Base-by-base conservation (phyloP, 177 flowering plant species). In the Telopea speciosissima region DNA sequence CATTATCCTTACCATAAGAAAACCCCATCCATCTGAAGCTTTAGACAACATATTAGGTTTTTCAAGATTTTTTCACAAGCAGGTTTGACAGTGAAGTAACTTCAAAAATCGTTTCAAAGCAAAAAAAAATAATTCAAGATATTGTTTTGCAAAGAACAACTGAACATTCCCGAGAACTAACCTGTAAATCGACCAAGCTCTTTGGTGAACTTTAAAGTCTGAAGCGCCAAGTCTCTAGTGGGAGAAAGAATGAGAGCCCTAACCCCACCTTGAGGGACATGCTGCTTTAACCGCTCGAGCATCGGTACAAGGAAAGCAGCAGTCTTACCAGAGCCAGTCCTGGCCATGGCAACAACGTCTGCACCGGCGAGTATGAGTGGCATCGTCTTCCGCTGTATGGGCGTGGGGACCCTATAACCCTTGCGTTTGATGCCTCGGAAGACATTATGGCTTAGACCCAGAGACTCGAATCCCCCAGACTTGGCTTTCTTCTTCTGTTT, bases 331-430 rank as follows among this genome's bases (percentile, higher is more conserved):
- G 99, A 96, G 4, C 99, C 99, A 1, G 99, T 96, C 19, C 99
- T 83, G 4, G 99, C 99, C 99, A 96, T 96, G 72, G 98, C 99
- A 7, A 96, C 99, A 61, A 96, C 97, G 71, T 96, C 99, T 24
- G 68, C 54, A 9, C 99, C 98, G 16, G 88, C 68, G 8, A 96
- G 83, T 21, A 93, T 90, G 25, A 91, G 75, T 0, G 99, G 99
- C 90, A 96, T 87, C 58, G 99, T 87, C 79, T 96, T 93, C 9
- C 98, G 82, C 87, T 93, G 98, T n/a, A 96, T 96, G 0, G 99
- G 99, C 10, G 99, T 96, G 12, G 99, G 99, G 14, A 91, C 97
- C 66, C 68, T 81, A 85, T 96, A 93, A 10, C 99, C 99, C 78
- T 96, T 91, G 65, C 88, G 83, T 73, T 88, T 96, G 79, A 96